Evolutionary conservation across 2,329 filamentous ascomycete genomes (phyloP), one percentile per base, ranked within the genome.

Genomic region (Rhinocladiella similis): DNA sequence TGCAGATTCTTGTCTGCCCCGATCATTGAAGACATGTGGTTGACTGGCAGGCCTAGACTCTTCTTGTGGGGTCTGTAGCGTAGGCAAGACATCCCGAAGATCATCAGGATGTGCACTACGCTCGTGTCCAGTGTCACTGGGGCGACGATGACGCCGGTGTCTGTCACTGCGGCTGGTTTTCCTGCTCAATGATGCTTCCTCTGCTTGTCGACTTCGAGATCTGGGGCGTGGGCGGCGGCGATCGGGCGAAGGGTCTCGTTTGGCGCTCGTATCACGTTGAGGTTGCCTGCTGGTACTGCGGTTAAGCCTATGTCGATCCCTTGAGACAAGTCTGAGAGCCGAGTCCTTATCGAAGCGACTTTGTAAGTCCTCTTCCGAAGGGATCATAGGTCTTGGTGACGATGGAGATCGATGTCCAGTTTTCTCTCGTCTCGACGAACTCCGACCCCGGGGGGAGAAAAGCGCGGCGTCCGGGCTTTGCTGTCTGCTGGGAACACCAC

Each of bases 341-440:
- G 90, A 87, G 49, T 90, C 86, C n/a, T 86, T 83, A 1, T 84
- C 85, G 18, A 74, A 76, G 45, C 78, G 78, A 42, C 80, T 80
- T 41, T 80, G 76, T 54, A 80, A 73, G 14, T 78, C 77, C 16
- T 78, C 80, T 18, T 80, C 83, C 2, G 80, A 76, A 5, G 79
- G 76, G 13, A 88, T 84, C 77, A 93, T 87, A 3, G 91, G 89
- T 19, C 91, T 75, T 1, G 92, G 91, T 1, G 90, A 93, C 0
- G 89, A 88, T 1, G 92, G 91, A 1, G 91, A 96, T 48, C 85
- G 80, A 43, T 81, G 74, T 2, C 74, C 68, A n/a, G 84, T 83
- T 2, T 78, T 81, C 16, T 83, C 79, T 14, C 78, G 78, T n/a
- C 86, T 80, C 14, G 80, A 80, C 47, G 80, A 74, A 66, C 85